Conservation (phyloP, 176 grass and related monocot species). For the Aegilops umbellulata region DNA sequence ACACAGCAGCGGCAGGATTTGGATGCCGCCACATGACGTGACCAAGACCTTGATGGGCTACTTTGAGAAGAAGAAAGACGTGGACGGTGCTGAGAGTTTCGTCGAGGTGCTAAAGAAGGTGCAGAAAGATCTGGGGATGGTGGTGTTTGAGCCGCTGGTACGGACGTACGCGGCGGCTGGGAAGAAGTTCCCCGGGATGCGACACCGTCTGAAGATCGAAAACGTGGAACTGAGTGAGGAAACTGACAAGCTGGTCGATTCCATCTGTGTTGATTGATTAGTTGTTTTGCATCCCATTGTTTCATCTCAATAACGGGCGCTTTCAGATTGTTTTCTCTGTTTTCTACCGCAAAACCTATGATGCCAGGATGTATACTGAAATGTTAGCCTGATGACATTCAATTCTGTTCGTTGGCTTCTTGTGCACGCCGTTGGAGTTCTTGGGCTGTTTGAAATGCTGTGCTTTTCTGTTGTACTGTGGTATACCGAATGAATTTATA, state of each 20-base stretch:
- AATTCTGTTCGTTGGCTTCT: too few species aligned
- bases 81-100: slow-evolving; percentile 64
- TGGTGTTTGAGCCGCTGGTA: slow-evolving; percentile 65
- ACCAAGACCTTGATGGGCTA: slow-evolving; percentile 50
- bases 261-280: slow-evolving; percentile 45
- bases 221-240: slow-evolving; percentile 51
- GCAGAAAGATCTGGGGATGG: slow-evolving; percentile 40
- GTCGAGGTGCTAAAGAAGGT: slow-evolving; percentile 59
- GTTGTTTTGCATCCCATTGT: neutral
- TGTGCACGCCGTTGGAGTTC: too few species aligned
- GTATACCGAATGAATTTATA: too few species aligned
- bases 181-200: slow-evolving; percentile 76
- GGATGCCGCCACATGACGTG: slow-evolving; percentile 48
- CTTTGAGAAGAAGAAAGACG: slow-evolving; percentile 69
- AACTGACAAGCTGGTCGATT: slow-evolving; percentile 50
- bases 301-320: too few species aligned
- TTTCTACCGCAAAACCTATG: too few species aligned
- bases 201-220: slow-evolving; percentile 72
- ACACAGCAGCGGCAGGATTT: slow-evolving; percentile 58
- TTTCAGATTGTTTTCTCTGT: neutral
- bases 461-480: too few species aligned
- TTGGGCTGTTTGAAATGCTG: too few species aligned
- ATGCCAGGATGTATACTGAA: too few species aligned
- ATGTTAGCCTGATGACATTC: too few species aligned
- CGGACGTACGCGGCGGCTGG: slow-evolving; percentile 56